Conservation (phyloP, 2,329 filamentous ascomycete species). For the Periconia digitata region DNA sequence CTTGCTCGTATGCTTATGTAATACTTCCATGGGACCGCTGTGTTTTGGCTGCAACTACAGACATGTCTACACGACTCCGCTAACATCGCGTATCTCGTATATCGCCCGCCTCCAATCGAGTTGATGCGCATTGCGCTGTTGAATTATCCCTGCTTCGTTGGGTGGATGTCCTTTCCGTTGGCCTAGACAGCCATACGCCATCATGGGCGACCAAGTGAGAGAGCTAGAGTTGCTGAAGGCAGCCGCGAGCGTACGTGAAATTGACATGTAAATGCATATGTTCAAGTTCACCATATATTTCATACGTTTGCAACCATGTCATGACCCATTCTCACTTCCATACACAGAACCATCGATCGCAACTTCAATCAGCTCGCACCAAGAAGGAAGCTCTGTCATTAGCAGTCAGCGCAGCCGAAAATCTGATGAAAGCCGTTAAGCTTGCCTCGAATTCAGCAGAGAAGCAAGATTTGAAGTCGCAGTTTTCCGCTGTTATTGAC, state of each 20-base stretch:
- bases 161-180: too few relatives aligned
- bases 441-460: conserved; percentile 64
- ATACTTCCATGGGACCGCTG: too few relatives aligned
- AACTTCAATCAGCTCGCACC: conserved; percentile 53
- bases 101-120: too few relatives aligned
- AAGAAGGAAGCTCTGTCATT: conserved; percentile 69
- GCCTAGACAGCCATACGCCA: too few relatives aligned
- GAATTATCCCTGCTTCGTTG: too few relatives aligned
- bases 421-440: conserved; percentile 74
- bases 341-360: conserved; percentile 36
- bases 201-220: conserved; percentile 19
- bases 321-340: not conserved
- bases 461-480: conserved; percentile 65
- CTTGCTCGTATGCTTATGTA: too few relatives aligned
- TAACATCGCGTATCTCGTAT: not conserved
- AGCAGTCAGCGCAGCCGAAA: conserved; percentile 75
- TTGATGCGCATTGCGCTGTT: too few relatives aligned
- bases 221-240: conserved; percentile 32
- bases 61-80: not conserved
- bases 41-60: too few relatives aligned
- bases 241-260: conserved; percentile 38
- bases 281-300: not conserved
- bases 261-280: conserved; percentile 11
- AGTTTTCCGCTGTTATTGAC: conserved; percentile 69
- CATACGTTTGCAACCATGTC: not conserved